Evolutionary conservation across 2,329 filamentous ascomycete species (phyloP), one percentile per base, ranked within the genome.

Genomic region (Paecilomyces fulvus): DNA sequence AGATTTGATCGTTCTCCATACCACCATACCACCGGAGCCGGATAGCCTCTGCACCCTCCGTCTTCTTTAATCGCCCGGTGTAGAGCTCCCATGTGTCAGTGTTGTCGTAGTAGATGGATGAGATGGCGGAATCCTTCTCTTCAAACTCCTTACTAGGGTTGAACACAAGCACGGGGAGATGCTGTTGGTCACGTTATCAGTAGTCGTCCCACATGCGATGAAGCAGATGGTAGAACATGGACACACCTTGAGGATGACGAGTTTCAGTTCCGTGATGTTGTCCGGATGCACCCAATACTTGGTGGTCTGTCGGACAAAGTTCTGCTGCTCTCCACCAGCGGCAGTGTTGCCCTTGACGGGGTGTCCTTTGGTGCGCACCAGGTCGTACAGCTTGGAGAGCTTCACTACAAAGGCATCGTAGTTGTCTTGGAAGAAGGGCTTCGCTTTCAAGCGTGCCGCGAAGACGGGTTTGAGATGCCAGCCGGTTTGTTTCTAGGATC

Each of bases 211-310:
- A 53, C n/a, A 33, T 11, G 10, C 43, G 10, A 11, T 25, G 17
- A 43, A 17, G 12, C 30, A 53, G 2, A 12, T 9, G 12, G 51
- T 28, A 52, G 11, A 30, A 52, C 30, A 50, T 10, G 30, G 46
- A 58, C 68, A 49, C 68, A 80, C 79, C 79, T 99, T 97, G 54
- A 99, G 80, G 68, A 99, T 92, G 69, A 99, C 92, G 72, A 99
- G 86, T 79, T 99, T 99, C 60, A 99, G 76, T 76, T 99, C 94
- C 4, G 94, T 97, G 65, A 99, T 94, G 69, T 99, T 99, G 74
- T 97, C 94, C 2, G 89, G 90, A 69, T 99, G 94, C 50, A 99
- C 94, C 94, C 94, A 99, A 78, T 99, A 99, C 75, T 99, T 99
- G 30, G 94, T 99, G 0, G 94, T 99, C 70, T 97, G 90, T 58